A percentile compares a stretch with the other conserved stretches of the same genome.
These are phyloP conservation scores for Hemileccinum rubropunctum DNA, from an alignment of 768 basidiomycete species.

Conservation along the genomic window DNA sequence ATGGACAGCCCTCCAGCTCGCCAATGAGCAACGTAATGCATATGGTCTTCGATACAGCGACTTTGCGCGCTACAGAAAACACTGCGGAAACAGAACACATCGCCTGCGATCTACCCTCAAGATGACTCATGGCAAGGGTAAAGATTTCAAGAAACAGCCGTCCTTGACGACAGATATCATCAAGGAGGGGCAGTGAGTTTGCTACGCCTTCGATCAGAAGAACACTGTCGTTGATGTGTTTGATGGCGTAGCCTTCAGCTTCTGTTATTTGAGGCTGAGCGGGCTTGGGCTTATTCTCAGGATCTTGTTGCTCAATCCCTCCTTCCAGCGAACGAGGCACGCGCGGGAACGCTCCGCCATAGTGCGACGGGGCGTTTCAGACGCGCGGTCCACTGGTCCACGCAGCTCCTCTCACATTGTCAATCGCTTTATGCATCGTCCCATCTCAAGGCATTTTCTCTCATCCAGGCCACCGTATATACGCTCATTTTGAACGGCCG, in stretches of 20 bases:
- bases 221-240: conserved; percentile 8
- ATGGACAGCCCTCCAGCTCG: conserved; percentile 71
- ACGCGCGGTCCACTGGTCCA: conserved; percentile 75
- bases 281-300: conserved; percentile 89
- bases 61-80: conserved; percentile 86
- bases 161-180: conserved; percentile 63
- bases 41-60: conserved; percentile 93
- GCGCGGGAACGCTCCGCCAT: conserved; percentile 59
- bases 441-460: conserved; percentile 53
- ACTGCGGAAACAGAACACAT: conserved; percentile 89
- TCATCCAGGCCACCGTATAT: conserved; percentile 75
- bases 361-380: conserved; percentile 79
- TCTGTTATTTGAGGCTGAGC: conserved; percentile 85
- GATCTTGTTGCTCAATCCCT: conserved; percentile 58
- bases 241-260: conserved; percentile 62
- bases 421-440: conserved; percentile 56
- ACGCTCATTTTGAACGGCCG: conserved; percentile 81
- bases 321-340: conserved; percentile 49
- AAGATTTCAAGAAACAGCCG: conserved; percentile 85
- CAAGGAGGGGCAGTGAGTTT: conserved; percentile 80
- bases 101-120: conserved; percentile 81
- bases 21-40: conserved; percentile 84
- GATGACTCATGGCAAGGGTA: conserved; percentile 84
- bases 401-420: conserved; percentile 69
- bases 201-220: neutral